phyloP scores from a whole-genome alignment of 352 stramenopile species.

The Albugo laibachii region DNA sequence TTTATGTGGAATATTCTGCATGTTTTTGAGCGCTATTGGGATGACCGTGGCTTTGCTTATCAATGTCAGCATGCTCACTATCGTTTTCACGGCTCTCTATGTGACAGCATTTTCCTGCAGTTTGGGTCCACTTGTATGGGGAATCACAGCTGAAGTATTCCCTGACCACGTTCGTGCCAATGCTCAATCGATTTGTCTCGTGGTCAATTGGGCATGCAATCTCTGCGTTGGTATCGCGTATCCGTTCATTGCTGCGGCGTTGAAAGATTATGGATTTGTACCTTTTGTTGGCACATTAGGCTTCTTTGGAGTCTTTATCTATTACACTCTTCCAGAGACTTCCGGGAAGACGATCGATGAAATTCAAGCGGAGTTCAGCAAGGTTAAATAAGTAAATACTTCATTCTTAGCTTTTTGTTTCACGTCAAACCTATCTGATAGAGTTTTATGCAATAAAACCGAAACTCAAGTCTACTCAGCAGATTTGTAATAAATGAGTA shows the following conservation, averaged over 20 bases:
- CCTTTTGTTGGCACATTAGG: constrained; percentile 16
- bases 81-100: constrained; percentile 26
- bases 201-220: constrained; percentile 30
- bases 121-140: constrained; percentile 31
- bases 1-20: constrained; percentile 15
- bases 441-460: no score
- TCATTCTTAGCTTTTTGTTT: no score
- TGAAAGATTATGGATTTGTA: constrained; percentile 15
- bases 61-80: constrained; percentile 5
- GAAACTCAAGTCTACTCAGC: no score
- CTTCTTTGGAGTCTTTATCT: constrained; percentile 15
- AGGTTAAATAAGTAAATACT: not conserved
- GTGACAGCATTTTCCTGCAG: constrained; percentile 22
- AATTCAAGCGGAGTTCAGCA: constrained; percentile 24
- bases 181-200: constrained; percentile 21
- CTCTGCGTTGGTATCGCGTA: constrained; percentile 33
- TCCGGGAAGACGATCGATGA: constrained; percentile 24
- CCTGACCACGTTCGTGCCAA: constrained; percentile 24
- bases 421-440: no score
- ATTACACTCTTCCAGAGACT: constrained; percentile 18
- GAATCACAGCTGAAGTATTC: constrained; percentile 33
- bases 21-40: constrained; percentile 22
- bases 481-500: no score
- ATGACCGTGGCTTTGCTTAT: constrained; percentile 28
- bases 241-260: constrained; percentile 25